Conservation (phyloP, 352 stramenopile species). For the Globisporangium orthogonon region DNA sequence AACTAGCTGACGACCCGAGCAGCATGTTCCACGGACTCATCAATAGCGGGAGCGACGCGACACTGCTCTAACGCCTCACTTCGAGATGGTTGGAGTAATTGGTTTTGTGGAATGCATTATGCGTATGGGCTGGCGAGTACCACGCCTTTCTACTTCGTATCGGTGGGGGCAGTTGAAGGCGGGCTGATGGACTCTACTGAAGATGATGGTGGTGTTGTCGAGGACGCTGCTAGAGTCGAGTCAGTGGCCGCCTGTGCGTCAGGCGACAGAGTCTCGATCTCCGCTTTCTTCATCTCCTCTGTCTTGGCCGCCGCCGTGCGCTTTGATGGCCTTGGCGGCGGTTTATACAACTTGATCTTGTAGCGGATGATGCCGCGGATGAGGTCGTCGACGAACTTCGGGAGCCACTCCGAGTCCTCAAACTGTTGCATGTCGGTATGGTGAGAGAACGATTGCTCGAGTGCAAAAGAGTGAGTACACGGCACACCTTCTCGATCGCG, state of each 20-base stretch:
- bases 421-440: conserved; percentile 17
- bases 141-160: background rate
- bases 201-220: background rate
- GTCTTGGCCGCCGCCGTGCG: background rate
- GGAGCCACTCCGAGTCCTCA: conserved; percentile 55
- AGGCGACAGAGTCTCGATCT: background rate
- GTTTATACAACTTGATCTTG: conserved; percentile 72
- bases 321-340: conserved; percentile 21
- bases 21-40: conserved; percentile 44
- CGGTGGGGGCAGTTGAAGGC: background rate
- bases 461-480: background rate
- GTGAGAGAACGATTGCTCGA: background rate
- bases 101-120: background rate
- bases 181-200: background rate
- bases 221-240: background rate
- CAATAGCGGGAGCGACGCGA: background rate
- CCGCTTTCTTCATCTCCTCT: no score
- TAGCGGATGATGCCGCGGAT: conserved; percentile 62
- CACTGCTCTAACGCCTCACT: background rate
- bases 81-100: background rate
- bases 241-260: background rate
- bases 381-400: conserved; percentile 67
- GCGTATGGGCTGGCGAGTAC: background rate
- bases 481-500: conserved; percentile 45
- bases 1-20: conserved; percentile 22